Evolutionary conservation across 768 basidiomycete genomes (phyloP).

Genomic region (Fomitopsis serialis): DNA sequence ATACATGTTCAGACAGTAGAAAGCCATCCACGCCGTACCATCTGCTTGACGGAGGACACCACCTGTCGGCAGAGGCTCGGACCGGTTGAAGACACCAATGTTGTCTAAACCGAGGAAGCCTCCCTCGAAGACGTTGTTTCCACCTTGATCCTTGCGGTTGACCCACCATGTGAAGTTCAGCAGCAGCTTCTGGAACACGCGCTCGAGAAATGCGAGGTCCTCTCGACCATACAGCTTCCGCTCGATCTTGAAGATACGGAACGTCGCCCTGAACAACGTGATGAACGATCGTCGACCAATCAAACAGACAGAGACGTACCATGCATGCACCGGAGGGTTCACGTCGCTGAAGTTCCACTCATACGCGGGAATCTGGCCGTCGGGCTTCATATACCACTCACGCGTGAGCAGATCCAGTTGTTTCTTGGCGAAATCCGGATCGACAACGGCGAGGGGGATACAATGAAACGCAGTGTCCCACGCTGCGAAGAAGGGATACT

Average conservation of each 20-base stretch:
- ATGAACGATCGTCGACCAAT: background rate
- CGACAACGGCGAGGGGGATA: slow-evolving; percentile 93
- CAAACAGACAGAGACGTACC: slow-evolving; percentile 39
- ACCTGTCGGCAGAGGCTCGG: slow-evolving; percentile 93
- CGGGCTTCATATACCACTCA: slow-evolving; percentile 99
- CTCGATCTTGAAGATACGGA: slow-evolving; percentile 99
- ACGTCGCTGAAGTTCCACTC: slow-evolving; percentile 99
- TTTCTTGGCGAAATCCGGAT: slow-evolving; percentile 94
- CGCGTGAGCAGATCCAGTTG: slow-evolving; percentile 93
- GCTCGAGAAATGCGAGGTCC: slow-evolving; percentile 88
- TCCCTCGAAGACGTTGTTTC: slow-evolving; percentile 96
- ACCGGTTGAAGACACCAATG: slow-evolving; percentile 96
- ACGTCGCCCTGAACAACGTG: slow-evolving; percentile 66
- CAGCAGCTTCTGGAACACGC: slow-evolving; percentile 96
- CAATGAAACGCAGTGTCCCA: slow-evolving; percentile 99
- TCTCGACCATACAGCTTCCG: slow-evolving; percentile 90
- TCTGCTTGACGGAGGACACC: slow-evolving; percentile 94
- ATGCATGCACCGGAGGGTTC: slow-evolving; percentile 98
- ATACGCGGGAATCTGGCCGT: slow-evolving; percentile 97
- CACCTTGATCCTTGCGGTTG: slow-evolving; percentile 92
- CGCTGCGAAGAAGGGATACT: slow-evolving; percentile 98
- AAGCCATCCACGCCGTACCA: slow-evolving; percentile 99
- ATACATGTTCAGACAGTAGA: slow-evolving; percentile 95
- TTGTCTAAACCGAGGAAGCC: slow-evolving; percentile 98
- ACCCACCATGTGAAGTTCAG: slow-evolving; percentile 99